Base-by-base conservation (phyloP, 768 basidiomycete species). In the Mycena sanguinolenta region DNA sequence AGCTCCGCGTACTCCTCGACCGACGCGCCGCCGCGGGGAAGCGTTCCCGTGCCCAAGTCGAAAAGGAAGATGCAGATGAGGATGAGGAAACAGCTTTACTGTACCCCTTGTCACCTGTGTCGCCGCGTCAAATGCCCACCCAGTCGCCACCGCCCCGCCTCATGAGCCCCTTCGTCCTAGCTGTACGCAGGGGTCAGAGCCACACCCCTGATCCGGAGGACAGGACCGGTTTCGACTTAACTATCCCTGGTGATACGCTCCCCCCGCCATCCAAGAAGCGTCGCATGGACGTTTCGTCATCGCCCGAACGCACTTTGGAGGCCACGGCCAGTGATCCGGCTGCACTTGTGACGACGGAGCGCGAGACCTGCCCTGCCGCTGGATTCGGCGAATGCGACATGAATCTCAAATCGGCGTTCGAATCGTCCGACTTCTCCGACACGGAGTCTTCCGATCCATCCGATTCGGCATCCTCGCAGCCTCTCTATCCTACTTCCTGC, bases 1-100 rank as follows among this genome's bases (percentile, higher is more conserved):
- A 75, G 59, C 70, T 82, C 21, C 74, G 75, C 9, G 75, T 72
- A 0, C 71, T 82, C n/a, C 66, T 79, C 25, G 73, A 69, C 14
- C 77, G 77, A 46, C 72, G 72, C 50, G 70, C 67, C 61, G 61
- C 50, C 54, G 55, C 49, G 5, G 49, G n/a, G 55, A 71, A 71
- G 46, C 65, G 58, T 25, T 42, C 69, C 34, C 71, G 54, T 38
- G 23, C 49, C 4, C 49, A 69, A 28, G 44, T 70, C 44, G 67
- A 70, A 38, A 19, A 27, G 32, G 69, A 65, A 34, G 55, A 66
- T 0, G 60, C 19, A 21, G 62, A 58, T 19, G 55, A 46, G 14
- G 67, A 44, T 6, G 8, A 55, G 46, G n/a, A 25, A 36, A 21
- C 42, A 34, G 44, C n/a, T 25, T 57, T 58, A 67, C 61, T 23